These are phyloP conservation scores for Fusarium sp. DNA, from an alignment of 2,329 filamentous ascomycete species.

Conservation along the genomic window DNA sequence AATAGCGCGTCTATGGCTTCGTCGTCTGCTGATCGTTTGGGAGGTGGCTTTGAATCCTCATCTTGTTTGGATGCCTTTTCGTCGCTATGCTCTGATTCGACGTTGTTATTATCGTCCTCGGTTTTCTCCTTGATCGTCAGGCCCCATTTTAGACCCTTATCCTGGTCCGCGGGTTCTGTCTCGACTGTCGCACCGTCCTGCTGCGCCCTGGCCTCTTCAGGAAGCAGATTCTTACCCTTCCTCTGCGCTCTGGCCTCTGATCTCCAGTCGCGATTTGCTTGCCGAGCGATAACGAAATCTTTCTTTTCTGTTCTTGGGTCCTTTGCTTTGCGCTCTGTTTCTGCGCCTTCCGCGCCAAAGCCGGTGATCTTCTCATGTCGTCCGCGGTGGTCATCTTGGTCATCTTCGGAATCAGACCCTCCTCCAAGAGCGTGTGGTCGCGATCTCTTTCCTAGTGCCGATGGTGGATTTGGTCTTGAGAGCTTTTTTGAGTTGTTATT, in stretches of 20 bases:
- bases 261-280: constrained; percentile 73
- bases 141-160: constrained; percentile 68
- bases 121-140: constrained; percentile 61
- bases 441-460: constrained; percentile 62
- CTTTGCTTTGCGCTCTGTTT: constrained; percentile 55
- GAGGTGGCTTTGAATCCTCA: constrained; percentile 7
- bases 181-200: constrained; percentile 51
- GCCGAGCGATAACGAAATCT: constrained; percentile 67
- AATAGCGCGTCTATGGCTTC: constrained; percentile 76
- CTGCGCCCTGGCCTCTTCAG: constrained; percentile 64
- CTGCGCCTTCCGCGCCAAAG: constrained; percentile 60
- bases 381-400: constrained; percentile 48
- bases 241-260: constrained; percentile 62
- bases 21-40: constrained; percentile 55
- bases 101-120: constrained; percentile 64
- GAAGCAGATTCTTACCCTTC: constrained; percentile 68
- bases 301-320: constrained; percentile 47
- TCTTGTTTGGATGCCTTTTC: constrained; percentile 20
- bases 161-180: constrained; percentile 58
- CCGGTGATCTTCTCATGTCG: constrained; percentile 63
- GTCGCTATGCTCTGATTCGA: constrained; percentile 13
- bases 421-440: constrained; percentile 58
- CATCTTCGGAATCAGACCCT: constrained; percentile 59
- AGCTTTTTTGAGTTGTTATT: constrained; percentile 48
- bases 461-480: constrained; percentile 54